These are phyloP conservation scores for Leccinum solheimii DNA, from an alignment of 1,284 basidiomycete genomes.

Conservation along the genomic window DNA sequence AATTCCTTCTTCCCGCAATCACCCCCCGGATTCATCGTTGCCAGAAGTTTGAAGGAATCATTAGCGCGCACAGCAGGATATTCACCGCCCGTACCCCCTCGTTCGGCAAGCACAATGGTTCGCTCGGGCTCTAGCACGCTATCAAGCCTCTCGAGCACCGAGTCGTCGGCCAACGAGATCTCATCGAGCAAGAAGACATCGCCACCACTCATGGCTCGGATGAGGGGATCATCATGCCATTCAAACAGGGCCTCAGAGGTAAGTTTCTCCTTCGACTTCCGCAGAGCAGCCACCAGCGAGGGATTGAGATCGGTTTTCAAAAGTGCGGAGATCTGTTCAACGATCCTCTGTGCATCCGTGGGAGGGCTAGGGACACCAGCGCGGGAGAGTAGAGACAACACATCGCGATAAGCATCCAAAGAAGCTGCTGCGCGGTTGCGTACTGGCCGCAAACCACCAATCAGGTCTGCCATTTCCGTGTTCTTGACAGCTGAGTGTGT, in stretches of 20 bases:
- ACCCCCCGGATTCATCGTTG: constrained; percentile 99
- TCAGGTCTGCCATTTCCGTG: constrained; percentile 96
- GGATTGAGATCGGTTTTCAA: constrained; percentile 33
- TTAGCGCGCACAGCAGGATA: constrained; percentile 69
- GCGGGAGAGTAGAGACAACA: constrained; percentile 40
- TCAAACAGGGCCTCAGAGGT: constrained; percentile 81
- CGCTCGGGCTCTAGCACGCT: constrained; percentile 93
- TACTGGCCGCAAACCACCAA: constrained; percentile 91
- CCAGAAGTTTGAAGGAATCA: constrained; percentile 83
- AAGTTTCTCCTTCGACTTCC: constrained; percentile 45
- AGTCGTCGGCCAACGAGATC: constrained; percentile 97
- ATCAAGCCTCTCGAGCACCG: constrained; percentile 96
- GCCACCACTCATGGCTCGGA: constrained; percentile 88
- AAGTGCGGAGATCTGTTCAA: constrained; percentile 39
- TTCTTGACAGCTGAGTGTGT: constrained; percentile 97
- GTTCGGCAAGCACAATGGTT: constrained; percentile 91
- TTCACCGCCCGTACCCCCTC: constrained; percentile 75
- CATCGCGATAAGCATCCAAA: constrained; percentile 48
- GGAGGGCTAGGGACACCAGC: constrained; percentile 39
- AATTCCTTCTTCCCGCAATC: constrained; percentile 99
- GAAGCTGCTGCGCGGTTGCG: constrained; percentile 68
- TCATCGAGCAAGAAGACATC: constrained; percentile 94
- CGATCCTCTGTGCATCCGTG: constrained; percentile 39
- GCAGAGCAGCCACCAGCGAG: constrained; percentile 37
- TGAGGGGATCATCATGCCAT: constrained; percentile 95